Base-by-base conservation (phyloP, 345 rosid species). In the Melastoma malabathricum region DNA sequence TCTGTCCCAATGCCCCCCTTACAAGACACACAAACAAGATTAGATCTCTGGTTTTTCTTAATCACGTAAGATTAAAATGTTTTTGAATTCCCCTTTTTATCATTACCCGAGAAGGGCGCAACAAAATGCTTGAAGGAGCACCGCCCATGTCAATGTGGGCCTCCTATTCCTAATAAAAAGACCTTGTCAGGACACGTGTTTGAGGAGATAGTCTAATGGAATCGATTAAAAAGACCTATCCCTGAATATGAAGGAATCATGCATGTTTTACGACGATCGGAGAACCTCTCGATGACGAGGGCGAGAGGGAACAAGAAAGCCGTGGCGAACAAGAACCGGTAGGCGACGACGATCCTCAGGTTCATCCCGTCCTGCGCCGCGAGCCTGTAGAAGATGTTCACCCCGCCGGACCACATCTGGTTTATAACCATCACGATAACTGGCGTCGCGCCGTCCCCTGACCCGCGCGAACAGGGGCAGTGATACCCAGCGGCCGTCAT, bases 71-170 rank as follows among this genome's bases (percentile, higher is more conserved):
- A 44, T 69, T 46, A n/a, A n/a, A n/a, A n/a, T n/a, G n/a, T n/a
- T n/a, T n/a, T n/a, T n/a, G n/a, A n/a, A n/a, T n/a, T n/a, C n/a
- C n/a, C n/a, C n/a, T n/a, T n/a, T n/a, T n/a, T n/a, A n/a, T n/a
- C n/a, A n/a, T n/a, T 61, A 81, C 88, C 84, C 88, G 18, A 78
- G 31, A 51, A 62, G 43, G 2, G 74, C 84, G 29, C 73, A 68
- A 20, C 75, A 61, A 64, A 75, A 63, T 38, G 80, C 72, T 62
- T 64, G 75, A 34, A 71, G 52, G 9, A 69, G 47, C n/a, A 81
- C 43, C 14, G 15, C 62, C 75, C 77, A 65, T 17, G 77, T 75
- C 41, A 78, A 46, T 50, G 75, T 75, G 43, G 77, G 81, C 63
- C 73, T 73, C 50, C 22, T 59, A 15, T 69, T 63, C 75, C 83